Percentiles rank a stretch among this genome's conserved stretches.
phyloP scores from a whole-genome alignment of 371 early-diverging fungal species.

The Rhizopus stolonifer region DNA sequence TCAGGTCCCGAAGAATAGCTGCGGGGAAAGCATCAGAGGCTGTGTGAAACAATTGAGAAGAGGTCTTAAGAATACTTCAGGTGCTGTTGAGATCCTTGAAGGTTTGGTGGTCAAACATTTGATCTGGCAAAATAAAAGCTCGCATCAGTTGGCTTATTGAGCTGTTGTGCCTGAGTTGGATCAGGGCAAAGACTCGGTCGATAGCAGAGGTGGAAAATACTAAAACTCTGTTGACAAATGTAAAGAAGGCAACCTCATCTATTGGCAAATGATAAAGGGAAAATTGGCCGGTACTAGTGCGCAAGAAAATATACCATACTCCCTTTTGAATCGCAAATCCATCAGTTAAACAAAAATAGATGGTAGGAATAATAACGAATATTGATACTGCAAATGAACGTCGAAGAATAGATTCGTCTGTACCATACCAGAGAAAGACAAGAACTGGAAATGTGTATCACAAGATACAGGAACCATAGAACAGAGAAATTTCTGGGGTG shows the following conservation, averaged over 20 bases:
- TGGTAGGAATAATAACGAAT: conserved; percentile 45
- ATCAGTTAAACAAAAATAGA: conserved; percentile 57
- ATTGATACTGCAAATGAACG: conserved; percentile 27
- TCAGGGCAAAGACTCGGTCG: conserved; percentile 48
- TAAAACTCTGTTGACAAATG: conserved; percentile 52
- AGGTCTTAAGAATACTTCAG: conserved; percentile 34
- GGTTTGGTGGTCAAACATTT: conserved; percentile 18
- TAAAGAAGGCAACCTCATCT: conserved; percentile 64
- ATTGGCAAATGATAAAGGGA: conserved; percentile 51
- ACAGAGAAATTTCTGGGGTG: conserved; percentile 40
- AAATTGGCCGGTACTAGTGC: conserved; percentile 49
- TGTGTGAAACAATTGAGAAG: conserved; percentile 54
- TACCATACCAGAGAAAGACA: conserved; percentile 55
- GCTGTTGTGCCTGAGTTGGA: conserved; percentile 23
- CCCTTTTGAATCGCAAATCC: conserved; percentile 49
- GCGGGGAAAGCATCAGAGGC: conserved; percentile 55
- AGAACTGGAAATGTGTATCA: conserved; percentile 59
- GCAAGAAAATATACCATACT: conserved; percentile 55
- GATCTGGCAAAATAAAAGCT: conserved; percentile 36
- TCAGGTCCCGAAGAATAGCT: conserved; percentile 49
- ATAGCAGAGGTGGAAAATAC: conserved; percentile 60
- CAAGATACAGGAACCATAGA: conserved; percentile 59
- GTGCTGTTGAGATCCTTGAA: conserved; percentile 28
- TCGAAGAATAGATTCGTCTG: conserved; percentile 54
- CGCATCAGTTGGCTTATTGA: conserved; percentile 9